Percentiles rank a stretch among this genome's conserved stretches.
Conservation (phyloP, 805 yeast genomes). For the Yarrowia osloensis region DNA sequence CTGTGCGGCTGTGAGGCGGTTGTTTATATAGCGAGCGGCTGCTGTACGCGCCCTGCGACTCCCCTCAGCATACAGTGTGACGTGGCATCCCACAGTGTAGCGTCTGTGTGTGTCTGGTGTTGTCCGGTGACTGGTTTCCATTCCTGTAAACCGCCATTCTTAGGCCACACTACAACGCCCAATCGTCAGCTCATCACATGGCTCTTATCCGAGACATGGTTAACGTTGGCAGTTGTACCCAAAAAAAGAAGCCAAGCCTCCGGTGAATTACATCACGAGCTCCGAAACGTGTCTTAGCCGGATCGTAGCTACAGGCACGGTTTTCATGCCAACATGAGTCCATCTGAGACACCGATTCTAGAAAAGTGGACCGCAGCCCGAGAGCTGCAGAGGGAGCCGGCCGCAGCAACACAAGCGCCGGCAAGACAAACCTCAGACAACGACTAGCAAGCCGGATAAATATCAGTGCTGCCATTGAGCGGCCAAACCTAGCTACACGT, state of each 20-base stretch:
- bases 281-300: neutral
- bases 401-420: neutral
- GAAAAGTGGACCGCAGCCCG: neutral
- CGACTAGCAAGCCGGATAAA: constrained; percentile 1
- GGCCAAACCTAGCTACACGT: constrained; percentile 12
- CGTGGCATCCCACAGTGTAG: too few relatives aligned
- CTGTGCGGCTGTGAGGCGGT: too few relatives aligned
- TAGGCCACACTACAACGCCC: too few relatives aligned
- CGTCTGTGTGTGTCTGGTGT: too few relatives aligned
- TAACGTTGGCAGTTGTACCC: neutral
- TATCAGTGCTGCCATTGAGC: neutral
- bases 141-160: too few relatives aligned
- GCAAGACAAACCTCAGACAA: neutral
- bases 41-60: too few relatives aligned
- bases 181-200: constrained; percentile 24
- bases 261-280: constrained; percentile 3
- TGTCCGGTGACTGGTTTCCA: too few relatives aligned
- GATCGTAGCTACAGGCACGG: neutral
- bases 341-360: neutral
- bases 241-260: neutral
- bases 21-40: too few relatives aligned
- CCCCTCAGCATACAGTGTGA: neutral
- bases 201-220: constrained; percentile 20
- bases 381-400: neutral
- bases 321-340: neutral